These are phyloP conservation scores for Nemania abortiva DNA, from an alignment of 2,329 filamentous ascomycete genomes.

Conservation along the genomic window DNA sequence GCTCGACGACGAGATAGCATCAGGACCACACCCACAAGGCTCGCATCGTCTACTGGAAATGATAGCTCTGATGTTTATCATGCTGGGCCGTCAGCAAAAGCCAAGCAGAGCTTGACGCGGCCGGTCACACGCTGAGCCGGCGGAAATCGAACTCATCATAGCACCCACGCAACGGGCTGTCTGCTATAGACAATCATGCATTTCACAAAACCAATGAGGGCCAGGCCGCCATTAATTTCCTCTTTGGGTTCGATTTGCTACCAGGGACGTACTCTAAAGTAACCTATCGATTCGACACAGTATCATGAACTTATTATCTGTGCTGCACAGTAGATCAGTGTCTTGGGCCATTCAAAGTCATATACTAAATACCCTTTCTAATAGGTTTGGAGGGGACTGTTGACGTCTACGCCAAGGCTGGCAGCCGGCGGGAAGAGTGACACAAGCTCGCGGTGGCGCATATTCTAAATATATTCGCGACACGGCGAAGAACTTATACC, in stretches of 20 bases:
- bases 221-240: neutral
- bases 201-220: neutral
- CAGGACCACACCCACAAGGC: neutral
- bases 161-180: neutral
- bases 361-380: neutral
- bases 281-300: neutral
- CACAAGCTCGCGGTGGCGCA: slow-evolving; percentile 14
- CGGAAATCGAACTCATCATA: neutral
- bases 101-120: neutral
- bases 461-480: neutral
- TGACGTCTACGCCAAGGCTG: neutral
- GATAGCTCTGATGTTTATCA: neutral
- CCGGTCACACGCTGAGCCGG: neutral
- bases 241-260: neutral
- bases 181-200: neutral
- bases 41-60: neutral
- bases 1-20: neutral
- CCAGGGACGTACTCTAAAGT: neutral
- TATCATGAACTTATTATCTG: neutral
- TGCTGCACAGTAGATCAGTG: slow-evolving; percentile 16
- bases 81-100: neutral
- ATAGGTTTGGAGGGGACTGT: neutral
- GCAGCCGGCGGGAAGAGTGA: slow-evolving; percentile 6
- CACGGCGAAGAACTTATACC: neutral
- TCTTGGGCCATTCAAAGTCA: neutral